Conservation (phyloP, 2,329 filamentous ascomycete species). For the Beauveria medogensis region DNA sequence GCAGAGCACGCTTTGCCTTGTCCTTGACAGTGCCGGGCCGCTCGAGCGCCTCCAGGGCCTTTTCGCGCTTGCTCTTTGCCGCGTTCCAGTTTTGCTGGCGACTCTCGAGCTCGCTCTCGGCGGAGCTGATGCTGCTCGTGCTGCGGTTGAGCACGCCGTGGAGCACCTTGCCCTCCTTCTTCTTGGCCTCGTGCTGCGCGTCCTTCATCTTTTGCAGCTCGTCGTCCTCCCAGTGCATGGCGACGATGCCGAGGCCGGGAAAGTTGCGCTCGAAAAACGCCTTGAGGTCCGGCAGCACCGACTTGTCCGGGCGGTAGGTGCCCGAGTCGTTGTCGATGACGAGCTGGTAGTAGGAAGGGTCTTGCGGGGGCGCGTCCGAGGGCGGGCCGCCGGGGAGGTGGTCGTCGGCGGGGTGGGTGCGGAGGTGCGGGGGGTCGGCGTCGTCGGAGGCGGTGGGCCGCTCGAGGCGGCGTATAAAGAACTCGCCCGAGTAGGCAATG, state of each 20-base stretch:
- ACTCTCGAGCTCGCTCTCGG: constrained; percentile 42
- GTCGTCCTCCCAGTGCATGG: constrained; percentile 72
- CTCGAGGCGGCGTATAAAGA: constrained; percentile 69
- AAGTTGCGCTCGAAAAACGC: constrained; percentile 65
- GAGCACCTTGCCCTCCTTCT: constrained; percentile 45
- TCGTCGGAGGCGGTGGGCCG: constrained; percentile 37
- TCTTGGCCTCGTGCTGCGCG: constrained; percentile 67
- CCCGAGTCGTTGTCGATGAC: constrained; percentile 94
- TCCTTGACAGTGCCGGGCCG: constrained; percentile 39
- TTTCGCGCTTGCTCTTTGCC: constrained; percentile 43
- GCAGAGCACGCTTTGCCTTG: constrained; percentile 10
- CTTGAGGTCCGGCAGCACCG: constrained; percentile 63
- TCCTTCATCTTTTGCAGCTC: constrained; percentile 67
- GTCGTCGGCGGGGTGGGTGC: constrained; percentile 44
- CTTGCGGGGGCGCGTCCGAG: constrained; percentile 31
- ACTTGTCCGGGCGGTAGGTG: constrained; percentile 81
- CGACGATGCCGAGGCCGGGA: constrained; percentile 65
- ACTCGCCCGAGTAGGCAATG: constrained; percentile 87
- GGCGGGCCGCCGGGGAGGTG: constrained; percentile 41
- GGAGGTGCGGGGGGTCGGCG: constrained; percentile 30
- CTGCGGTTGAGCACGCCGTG: constrained; percentile 51
- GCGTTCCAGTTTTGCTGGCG: constrained; percentile 33
- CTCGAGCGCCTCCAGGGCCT: constrained; percentile 41
- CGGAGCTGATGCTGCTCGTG: constrained; percentile 43
- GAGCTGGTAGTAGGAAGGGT: constrained; percentile 65